Percentiles rank a stretch among this genome's conserved stretches.
phyloP scores from a whole-genome alignment of 1,284 basidiomycete species.

The Entoloma clypeatum region DNA sequence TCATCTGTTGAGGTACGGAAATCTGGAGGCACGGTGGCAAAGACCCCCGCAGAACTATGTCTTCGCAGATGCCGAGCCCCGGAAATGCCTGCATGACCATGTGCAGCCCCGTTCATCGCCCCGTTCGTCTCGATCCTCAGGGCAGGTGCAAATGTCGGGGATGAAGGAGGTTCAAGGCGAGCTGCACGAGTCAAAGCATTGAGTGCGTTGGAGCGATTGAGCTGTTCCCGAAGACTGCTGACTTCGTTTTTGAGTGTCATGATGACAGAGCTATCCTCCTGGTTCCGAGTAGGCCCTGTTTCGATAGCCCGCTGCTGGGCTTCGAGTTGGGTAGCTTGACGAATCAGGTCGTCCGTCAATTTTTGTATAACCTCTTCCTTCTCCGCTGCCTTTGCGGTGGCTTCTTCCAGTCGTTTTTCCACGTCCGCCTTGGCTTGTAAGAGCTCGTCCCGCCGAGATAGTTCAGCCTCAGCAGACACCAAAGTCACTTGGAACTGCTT shows the following conservation, averaged over 20 bases:
- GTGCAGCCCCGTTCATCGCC: constrained; percentile 12
- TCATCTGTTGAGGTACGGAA: constrained; percentile 76
- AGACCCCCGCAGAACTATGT: constrained; percentile 83
- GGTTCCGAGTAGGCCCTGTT: constrained; percentile 53
- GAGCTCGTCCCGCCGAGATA: constrained; percentile 75
- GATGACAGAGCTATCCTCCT: constrained; percentile 84
- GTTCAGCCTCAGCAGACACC: constrained; percentile 69
- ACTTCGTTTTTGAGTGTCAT: constrained; percentile 90
- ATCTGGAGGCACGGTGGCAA: constrained; percentile 57
- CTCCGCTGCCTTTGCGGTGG: constrained; percentile 71
- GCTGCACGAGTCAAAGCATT: constrained; percentile 74
- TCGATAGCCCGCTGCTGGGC: constrained; percentile 72
- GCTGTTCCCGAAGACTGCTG: constrained; percentile 87
- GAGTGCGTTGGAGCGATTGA: constrained; percentile 90
- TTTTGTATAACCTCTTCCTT: constrained; percentile 84
- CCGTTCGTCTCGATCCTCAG: constrained; percentile 56
- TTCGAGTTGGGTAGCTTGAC: constrained; percentile 77
- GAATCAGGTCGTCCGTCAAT: constrained; percentile 73
- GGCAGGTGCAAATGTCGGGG: constrained; percentile 77
- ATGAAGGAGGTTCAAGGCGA: constrained; percentile 68
- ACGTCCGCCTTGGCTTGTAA: constrained; percentile 75
- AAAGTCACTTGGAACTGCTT: constrained; percentile 75
- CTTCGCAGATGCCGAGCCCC: constrained; percentile 68
- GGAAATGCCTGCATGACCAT: constrained; percentile 34
- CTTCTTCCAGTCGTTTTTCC: constrained; percentile 81